Conservation (phyloP, 768 basidiomycete species). For the Rhizopogon salebrosus region DNA sequence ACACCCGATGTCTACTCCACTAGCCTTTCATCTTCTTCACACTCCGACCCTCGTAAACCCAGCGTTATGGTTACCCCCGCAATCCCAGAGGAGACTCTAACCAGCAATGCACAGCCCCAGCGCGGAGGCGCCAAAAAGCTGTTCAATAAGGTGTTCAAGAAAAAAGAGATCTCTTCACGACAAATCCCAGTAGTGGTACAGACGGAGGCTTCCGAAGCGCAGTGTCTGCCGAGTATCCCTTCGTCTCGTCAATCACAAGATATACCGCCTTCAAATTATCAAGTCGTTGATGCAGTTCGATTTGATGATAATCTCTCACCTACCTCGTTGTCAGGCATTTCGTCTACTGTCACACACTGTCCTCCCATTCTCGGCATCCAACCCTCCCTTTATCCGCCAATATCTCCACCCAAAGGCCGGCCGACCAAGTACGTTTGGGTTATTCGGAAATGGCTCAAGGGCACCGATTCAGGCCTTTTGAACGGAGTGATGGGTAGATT, state of each 20-base stretch:
- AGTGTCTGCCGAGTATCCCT: not conserved
- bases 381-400: constrained; percentile 52
- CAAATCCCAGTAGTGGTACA: constrained; percentile 19
- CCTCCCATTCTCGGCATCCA: constrained; percentile 64
- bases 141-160: constrained; percentile 71
- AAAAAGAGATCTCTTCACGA: constrained; percentile 29
- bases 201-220: constrained; percentile 20
- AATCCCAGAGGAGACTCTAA: constrained; percentile 10
- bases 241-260: constrained; percentile 14
- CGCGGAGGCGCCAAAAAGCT: constrained; percentile 48
- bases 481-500: constrained; percentile 40
- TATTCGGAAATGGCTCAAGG: constrained; percentile 71
- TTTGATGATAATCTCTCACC: constrained; percentile 11
- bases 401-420: constrained; percentile 30
- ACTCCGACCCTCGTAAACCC: constrained; percentile 2
- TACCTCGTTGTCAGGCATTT: constrained; percentile 6
- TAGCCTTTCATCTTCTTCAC: not conserved
- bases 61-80: constrained; percentile 13
- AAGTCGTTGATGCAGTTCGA: constrained; percentile 5
- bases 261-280: constrained; percentile 2
- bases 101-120: constrained; percentile 17
- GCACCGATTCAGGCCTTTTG: constrained; percentile 38
- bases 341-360: constrained; percentile 23
- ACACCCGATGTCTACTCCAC: constrained; percentile 8
- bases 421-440: constrained; percentile 68